Evolutionary conservation across 345 rosid genomes (phyloP), one percentile per base, ranked within the genome.

Genomic region (Citrus hindsii): DNA sequence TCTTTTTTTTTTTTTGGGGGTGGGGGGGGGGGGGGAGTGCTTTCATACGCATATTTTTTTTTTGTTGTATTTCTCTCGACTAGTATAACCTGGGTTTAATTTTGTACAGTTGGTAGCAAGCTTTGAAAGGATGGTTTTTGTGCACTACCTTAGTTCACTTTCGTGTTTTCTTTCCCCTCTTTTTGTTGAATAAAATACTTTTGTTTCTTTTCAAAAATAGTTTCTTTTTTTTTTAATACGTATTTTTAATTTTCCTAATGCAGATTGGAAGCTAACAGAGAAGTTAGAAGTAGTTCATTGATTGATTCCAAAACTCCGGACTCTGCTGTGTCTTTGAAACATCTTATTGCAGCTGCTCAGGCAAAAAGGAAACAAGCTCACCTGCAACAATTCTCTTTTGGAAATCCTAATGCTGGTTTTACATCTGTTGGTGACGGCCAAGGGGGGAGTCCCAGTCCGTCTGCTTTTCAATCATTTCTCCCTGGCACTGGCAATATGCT

Each of bases 321-420:
- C 82, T 86, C 97, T 76, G 77, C 77, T 69, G 77, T 76, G 80
- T 90, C 97, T 61, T 86, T 96, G 95, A 92, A 91, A 86, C 81
- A 87, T 88, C 95, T 96, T 67, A 94, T 94, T 85, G 97, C 99
- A 72, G 97, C 92, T 72, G 98, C 98, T 79, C 98, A 90, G 82
- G 98, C 92, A 63, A 96, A 94, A 83, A 90, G 97, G 84, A 90
- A 79, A 83, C 87, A 86, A 83, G 97, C 93, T 79, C 98, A 90
- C 71, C 84, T 83, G 46, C 97, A 89, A 51, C 82, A 82, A 40
- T 83, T 83, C 72, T 74, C 88, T 62, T 33, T 79, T 80, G 92
- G 84, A 81, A 87, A 85, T 84, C 72, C 86, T 42, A 86, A 75
- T 85, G 77, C 83, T 76, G 67, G 77, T 67, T 78, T 81, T 61